Percentiles rank a stretch among this genome's conserved stretches.
phyloP scores from a whole-genome alignment of 2,329 filamentous ascomycete genomes.

The Aspergillus brasiliensis region DNA sequence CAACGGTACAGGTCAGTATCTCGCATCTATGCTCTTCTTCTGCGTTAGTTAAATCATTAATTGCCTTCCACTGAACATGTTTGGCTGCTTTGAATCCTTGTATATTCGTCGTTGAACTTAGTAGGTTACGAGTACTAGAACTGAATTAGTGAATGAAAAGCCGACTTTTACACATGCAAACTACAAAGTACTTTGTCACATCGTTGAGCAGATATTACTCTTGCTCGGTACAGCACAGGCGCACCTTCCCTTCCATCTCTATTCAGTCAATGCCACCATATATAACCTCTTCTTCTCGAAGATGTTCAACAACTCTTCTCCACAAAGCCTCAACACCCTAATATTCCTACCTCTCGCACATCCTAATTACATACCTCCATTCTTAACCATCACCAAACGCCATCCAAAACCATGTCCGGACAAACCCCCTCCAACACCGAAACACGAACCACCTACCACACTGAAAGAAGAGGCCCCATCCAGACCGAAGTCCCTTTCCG shows the following conservation, averaged over 20 bases:
- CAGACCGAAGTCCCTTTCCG: no score
- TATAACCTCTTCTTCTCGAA: not conserved
- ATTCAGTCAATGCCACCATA: not conserved
- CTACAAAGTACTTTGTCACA: not conserved
- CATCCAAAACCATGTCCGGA: not conserved
- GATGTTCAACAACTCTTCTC: no score
- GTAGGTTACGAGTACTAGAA: conserved; percentile 8
- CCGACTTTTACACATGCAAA: not conserved
- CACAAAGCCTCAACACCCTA: not conserved
- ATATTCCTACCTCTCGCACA: not conserved
- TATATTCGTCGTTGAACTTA: conserved; percentile 17
- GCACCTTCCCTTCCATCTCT: not conserved
- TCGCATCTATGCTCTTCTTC: conserved; percentile 8
- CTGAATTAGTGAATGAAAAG: not conserved
- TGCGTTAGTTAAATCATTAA: conserved; percentile 26
- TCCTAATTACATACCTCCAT: not conserved
- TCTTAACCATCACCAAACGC: not conserved
- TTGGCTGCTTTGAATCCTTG: conserved; percentile 13
- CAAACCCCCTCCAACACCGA: not conserved
- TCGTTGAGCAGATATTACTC: not conserved
- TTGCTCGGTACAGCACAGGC: not conserved
- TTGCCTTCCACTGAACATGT: conserved; percentile 14
- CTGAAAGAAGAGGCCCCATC: no score
- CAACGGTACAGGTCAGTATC: conserved; percentile 1
- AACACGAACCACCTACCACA: no score